Percentiles rank a stretch among this genome's conserved stretches.
These are phyloP conservation scores for Auricularia auricula-judae DNA, from an alignment of 768 basidiomycete genomes.

Conservation along the genomic window DNA sequence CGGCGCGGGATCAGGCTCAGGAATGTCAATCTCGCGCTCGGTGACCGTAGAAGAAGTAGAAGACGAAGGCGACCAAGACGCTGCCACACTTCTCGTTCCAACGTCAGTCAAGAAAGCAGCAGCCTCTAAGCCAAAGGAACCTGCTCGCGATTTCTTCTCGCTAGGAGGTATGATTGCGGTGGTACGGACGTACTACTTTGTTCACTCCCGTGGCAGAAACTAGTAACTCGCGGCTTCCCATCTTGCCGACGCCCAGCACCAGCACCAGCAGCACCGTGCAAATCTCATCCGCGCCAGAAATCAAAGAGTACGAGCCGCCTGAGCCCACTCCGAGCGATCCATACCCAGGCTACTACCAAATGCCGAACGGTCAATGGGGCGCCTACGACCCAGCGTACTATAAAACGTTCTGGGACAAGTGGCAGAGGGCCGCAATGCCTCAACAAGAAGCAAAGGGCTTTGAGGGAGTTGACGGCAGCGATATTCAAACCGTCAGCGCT, in stretches of 20 bases:
- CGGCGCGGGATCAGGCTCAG: constrained; percentile 51
- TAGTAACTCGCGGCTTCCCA: neutral
- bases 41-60: constrained; percentile 15
- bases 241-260: constrained; percentile 1
- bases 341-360: constrained; percentile 80
- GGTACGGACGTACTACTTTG: constrained; percentile 20
- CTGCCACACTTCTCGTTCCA: constrained; percentile 13
- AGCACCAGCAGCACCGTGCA: constrained; percentile 12
- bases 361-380: constrained; percentile 72
- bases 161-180: constrained; percentile 24
- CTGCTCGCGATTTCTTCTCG: constrained; percentile 57
- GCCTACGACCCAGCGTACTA: constrained; percentile 65
- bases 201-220: constrained; percentile 14
- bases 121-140: constrained; percentile 16
- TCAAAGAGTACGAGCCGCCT: constrained; percentile 60
- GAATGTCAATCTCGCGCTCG: constrained; percentile 17
- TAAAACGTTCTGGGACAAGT: constrained; percentile 53
- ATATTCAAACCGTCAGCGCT: constrained; percentile 53
- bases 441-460: constrained; percentile 39
- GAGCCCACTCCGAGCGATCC: constrained; percentile 64
- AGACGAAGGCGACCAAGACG: constrained; percentile 9
- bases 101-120: constrained; percentile 8
- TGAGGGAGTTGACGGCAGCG: constrained; percentile 48
- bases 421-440: constrained; percentile 36
- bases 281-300: constrained; percentile 54